Evolutionary conservation across 768 basidiomycete species (phyloP).

Genomic region (Rhodotorula toruloides): DNA sequence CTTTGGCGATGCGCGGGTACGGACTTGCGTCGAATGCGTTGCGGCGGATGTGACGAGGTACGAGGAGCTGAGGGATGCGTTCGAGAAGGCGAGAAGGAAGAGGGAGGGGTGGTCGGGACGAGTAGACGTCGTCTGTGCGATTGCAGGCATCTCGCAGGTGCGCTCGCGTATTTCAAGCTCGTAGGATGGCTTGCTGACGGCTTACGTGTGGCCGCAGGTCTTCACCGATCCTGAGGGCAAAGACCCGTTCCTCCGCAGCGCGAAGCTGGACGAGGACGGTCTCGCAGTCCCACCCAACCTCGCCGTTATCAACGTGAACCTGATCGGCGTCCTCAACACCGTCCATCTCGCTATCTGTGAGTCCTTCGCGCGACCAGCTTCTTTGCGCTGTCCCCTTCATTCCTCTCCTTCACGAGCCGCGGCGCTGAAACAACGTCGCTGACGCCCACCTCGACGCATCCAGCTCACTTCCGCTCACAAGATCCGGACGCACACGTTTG

Average conservation of each 20-base stretch:
- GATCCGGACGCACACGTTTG: background rate
- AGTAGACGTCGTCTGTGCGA: background rate
- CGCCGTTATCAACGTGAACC: background rate
- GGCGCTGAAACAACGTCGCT: background rate
- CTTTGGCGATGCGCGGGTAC: background rate
- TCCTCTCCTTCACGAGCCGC: background rate
- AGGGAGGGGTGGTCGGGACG: background rate
- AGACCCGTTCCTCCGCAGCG: constrained; percentile 8
- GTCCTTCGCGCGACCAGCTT: too few species aligned
- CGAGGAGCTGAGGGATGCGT: background rate
- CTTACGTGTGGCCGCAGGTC: background rate
- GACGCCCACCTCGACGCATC: background rate
- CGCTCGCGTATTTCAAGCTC: background rate
- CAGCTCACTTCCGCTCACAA: background rate
- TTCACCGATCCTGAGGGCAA: constrained; percentile 1
- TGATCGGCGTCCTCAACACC: background rate
- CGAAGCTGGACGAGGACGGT: background rate
- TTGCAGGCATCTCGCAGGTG: background rate
- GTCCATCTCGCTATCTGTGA: background rate
- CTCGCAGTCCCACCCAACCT: background rate
- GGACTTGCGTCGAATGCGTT: background rate
- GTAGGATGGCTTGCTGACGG: too few species aligned
- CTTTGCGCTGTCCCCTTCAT: background rate
- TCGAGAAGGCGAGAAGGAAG: background rate
- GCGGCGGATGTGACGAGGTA: constrained; percentile 3